Evolutionary conservation across 768 basidiomycete species (phyloP).

Genomic region (Lentinula edodes): DNA sequence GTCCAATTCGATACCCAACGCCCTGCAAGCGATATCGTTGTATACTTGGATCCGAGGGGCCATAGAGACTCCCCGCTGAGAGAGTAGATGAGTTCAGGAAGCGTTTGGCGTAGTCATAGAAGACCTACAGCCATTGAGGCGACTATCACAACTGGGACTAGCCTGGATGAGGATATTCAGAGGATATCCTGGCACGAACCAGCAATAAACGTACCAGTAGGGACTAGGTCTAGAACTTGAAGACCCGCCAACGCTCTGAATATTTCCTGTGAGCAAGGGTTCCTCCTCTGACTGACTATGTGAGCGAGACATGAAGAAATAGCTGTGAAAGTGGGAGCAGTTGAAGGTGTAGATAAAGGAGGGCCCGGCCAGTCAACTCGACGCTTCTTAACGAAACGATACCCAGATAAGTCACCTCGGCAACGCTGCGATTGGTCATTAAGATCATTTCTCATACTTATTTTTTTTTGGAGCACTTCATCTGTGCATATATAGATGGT

Average conservation of each 20-base stretch:
- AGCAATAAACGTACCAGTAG: constrained; percentile 31
- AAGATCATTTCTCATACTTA: neutral
- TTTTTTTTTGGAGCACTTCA: neutral
- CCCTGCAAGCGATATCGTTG: constrained; percentile 69
- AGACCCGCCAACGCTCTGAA: no score
- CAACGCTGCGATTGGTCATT: neutral
- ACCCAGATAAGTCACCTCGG: neutral
- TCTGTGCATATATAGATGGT: neutral
- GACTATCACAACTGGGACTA: constrained; percentile 64
- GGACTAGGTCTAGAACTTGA: constrained; percentile 32
- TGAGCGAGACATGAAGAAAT: neutral
- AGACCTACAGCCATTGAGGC: constrained; percentile 60
- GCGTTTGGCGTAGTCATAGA: neutral
- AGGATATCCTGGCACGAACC: neutral
- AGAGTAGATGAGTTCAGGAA: neutral
- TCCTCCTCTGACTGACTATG: constrained; percentile 3
- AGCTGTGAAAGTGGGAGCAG: neutral
- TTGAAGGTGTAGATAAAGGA: neutral
- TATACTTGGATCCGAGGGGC: constrained; percentile 78
- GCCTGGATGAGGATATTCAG: constrained; percentile 33
- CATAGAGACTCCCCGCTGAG: constrained; percentile 75
- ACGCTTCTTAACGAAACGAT: neutral
- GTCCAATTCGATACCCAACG: constrained; percentile 24
- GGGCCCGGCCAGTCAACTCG: constrained; percentile 1
- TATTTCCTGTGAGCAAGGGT: neutral